phyloP scores from a whole-genome alignment of 2,329 filamentous ascomycete species.

The Alternaria solani region DNA sequence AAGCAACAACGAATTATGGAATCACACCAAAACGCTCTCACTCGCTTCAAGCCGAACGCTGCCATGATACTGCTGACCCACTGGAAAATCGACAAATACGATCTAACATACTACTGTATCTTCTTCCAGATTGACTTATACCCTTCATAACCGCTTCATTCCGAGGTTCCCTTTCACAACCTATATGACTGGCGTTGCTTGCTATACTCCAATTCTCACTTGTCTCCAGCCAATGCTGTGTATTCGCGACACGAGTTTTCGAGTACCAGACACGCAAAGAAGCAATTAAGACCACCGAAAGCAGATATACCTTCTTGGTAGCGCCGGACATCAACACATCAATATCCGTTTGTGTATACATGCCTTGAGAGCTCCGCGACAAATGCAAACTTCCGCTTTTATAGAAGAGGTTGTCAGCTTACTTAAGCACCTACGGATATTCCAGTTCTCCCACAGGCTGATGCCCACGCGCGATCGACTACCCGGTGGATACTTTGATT shows the following conservation, averaged over 20 bases:
- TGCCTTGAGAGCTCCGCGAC: background rate
- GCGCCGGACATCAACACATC: background rate
- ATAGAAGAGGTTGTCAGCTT: background rate
- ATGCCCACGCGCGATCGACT: background rate
- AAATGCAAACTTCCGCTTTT: background rate
- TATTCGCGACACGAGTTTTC: background rate
- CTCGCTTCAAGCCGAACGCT: background rate
- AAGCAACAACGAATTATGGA: background rate
- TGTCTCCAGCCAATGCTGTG: background rate
- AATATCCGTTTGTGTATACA: background rate
- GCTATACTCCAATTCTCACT: background rate
- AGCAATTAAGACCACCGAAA: background rate
- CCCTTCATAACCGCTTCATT: background rate
- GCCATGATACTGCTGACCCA: background rate
- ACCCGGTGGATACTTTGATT: background rate
- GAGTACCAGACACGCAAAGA: background rate
- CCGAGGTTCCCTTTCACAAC: background rate
- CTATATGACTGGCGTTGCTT: background rate
- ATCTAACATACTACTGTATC: background rate
- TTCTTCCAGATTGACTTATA: background rate
- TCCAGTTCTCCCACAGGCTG: background rate
- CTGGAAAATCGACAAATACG: background rate
- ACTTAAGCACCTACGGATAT: background rate
- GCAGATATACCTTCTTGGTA: background rate
- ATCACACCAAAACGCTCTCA: background rate